Percentiles rank a stretch among this genome's conserved stretches.
Evolutionary conservation across 2,329 filamentous ascomycete species (phyloP).

Genomic region (Ophiostoma montium): DNA sequence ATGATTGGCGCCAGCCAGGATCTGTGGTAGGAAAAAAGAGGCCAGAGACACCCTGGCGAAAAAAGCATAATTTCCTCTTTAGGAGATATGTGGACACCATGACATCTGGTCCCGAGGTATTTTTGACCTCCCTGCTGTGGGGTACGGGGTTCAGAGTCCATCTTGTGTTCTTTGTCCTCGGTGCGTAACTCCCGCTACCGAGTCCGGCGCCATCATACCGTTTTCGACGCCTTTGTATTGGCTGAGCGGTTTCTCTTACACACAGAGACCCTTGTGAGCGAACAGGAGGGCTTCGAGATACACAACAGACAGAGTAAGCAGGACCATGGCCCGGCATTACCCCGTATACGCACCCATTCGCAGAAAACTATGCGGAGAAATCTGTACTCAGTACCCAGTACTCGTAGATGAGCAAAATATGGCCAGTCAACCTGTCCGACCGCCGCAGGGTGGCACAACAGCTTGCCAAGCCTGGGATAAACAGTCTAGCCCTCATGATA

Average conservation of each 20-base stretch:
- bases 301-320: not conserved
- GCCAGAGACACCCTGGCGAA: not conserved
- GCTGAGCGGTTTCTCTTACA: conserved; percentile 10
- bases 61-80: conserved; percentile 4
- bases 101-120: too few species aligned
- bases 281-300: not conserved
- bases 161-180: not conserved
- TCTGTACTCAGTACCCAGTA: not conserved
- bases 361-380: not conserved
- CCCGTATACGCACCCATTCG: not conserved
- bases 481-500: not conserved
- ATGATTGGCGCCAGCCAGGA: not conserved
- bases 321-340: not conserved
- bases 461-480: too few species aligned
- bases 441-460: too few species aligned
- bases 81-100: not conserved
- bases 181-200: not conserved
- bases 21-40: not conserved
- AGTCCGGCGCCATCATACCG: not conserved
- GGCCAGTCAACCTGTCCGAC: too few species aligned
- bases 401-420: too few species aligned
- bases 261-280: not conserved
- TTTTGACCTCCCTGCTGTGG: too few species aligned
- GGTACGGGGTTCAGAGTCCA: too few species aligned
- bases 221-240: conserved; percentile 5